phyloP scores from a whole-genome alignment of 2,329 filamentous ascomycete genomes.

The Botrytis tulipae region DNA sequence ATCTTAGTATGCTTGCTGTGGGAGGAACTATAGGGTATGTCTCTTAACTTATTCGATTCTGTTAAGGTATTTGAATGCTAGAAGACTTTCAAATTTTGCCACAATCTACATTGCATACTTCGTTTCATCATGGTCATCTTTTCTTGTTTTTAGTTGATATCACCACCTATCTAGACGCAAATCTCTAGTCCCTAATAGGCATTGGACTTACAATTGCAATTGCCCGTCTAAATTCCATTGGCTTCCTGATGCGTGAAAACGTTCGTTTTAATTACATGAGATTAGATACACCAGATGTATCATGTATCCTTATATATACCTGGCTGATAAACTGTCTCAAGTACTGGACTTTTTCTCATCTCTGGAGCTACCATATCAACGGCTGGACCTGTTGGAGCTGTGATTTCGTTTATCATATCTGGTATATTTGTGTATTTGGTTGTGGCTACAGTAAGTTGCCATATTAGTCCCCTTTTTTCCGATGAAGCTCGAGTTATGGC shows the following conservation, averaged over 20 bases:
- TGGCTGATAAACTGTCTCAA: neutral
- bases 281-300: neutral
- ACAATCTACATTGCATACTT: neutral
- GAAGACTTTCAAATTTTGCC: neutral
- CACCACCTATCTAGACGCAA: neutral
- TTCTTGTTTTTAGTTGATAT: neutral
- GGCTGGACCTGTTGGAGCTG: neutral
- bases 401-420: neutral
- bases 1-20: slow-evolving; percentile 13
- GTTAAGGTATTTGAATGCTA: neutral
- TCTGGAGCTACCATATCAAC: slow-evolving; percentile 13
- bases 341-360: slow-evolving; percentile 6
- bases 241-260: neutral
- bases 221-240: too few relatives aligned
- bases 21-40: slow-evolving; percentile 9
- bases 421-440: slow-evolving; percentile 12
- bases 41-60: too few relatives aligned
- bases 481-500: neutral
- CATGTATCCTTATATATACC: neutral
- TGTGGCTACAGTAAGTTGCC: slow-evolving; percentile 12
- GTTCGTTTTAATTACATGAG: too few relatives aligned
- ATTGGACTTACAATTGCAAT: neutral
- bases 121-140: neutral
- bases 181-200: neutral
- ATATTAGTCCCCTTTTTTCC: too few relatives aligned